phyloP scores from a whole-genome alignment of 1,284 basidiomycete species.

The Ceratobasidium papillatum region DNA sequence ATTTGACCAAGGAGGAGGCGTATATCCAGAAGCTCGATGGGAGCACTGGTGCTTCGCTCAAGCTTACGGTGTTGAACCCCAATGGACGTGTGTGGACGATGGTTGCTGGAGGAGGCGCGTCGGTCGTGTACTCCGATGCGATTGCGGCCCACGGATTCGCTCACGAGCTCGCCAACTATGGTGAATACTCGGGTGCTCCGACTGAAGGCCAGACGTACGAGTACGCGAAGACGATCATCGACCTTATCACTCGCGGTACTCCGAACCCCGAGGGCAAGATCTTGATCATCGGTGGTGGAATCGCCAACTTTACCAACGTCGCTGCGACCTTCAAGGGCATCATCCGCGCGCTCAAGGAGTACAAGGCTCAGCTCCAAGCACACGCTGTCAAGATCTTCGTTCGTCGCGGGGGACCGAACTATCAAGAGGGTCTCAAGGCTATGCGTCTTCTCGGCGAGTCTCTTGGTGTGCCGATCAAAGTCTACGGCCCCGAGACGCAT shows the following conservation, averaged over 20 bases:
- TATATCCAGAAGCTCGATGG: conserved; percentile 99
- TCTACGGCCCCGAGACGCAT: conserved; percentile 98
- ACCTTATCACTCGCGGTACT: conserved; percentile 92
- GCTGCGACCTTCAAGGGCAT: conserved; percentile 99
- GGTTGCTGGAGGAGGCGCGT: conserved; percentile 88
- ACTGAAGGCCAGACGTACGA: conserved; percentile 99
- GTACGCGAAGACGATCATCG: conserved; percentile 98
- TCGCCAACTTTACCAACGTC: conserved; percentile 99
- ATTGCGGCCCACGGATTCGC: conserved; percentile 97
- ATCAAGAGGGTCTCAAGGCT: conserved; percentile 99
- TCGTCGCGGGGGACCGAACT: conserved; percentile 98
- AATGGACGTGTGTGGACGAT: conserved; percentile 99
- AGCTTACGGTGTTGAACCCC: conserved; percentile 95
- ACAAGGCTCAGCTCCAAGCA: conserved; percentile 83
- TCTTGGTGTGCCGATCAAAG: conserved; percentile 95
- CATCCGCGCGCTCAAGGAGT: conserved; percentile 96
- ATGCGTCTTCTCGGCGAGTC: conserved; percentile 98
- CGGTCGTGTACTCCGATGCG: conserved; percentile 92
- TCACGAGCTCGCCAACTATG: conserved; percentile 98
- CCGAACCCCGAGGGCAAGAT: conserved; percentile 91
- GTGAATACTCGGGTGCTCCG: conserved; percentile 99
- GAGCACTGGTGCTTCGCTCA: conserved; percentile 97
- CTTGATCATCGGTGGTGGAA: conserved; percentile 99
- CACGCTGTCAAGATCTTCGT: conserved; percentile 95
- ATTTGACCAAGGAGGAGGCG: conserved; percentile 98